Base-by-base conservation (phyloP, 805 yeast species). In the Cyberlindnera mississippiensis region DNA sequence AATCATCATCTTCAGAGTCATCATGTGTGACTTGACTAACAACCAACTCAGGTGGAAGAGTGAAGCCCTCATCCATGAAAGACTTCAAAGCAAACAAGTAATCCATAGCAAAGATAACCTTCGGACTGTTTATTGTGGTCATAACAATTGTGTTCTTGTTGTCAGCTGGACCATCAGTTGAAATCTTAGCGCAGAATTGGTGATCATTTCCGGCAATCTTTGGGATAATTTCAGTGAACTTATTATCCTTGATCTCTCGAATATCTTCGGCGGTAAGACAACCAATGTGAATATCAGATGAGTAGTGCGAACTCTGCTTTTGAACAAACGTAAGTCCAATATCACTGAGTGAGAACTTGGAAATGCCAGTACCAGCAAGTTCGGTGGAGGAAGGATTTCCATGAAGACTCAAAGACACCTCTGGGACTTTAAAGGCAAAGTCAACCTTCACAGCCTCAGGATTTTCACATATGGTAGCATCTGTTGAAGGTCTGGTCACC, bases 201-300 rank as follows among this genome's bases (percentile, higher is more conserved):
- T 84, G 69, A 17, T 78, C 78, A 2, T 74, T 78, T 28, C 79
- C 75, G 8, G 71, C 63, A 3, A 76, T 71, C 19, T 77, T 75
- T 1, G 98, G 97, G 33, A 93, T 80, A 26, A 93, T 78, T 46
- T 90, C 84, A 0, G 84, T 74, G 63, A 87, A 91, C 51, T 77
- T 78, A 64, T 85, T 91, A 24, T 72, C 78, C 16, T 74, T 75
- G 6, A 66, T 64, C 18, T 63, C 60, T 50, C 98, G 71, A 4
- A 80, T 75, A 62, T 93, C 99, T 41, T 76, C 78, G 3, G 90
- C 84, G 2, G 82, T 77, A 52, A 93, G 83, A 0, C 96, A 79
- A 32, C 78, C 75, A 22, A 88, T 70, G 41, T 75, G 76, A 8
- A 88, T 53, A 40, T 80, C 81, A 0, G 90, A 76, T 7, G 66